phyloP scores from a whole-genome alignment of 2,329 filamentous ascomycete species.

The Arthrobotrys sphaeroides region DNA sequence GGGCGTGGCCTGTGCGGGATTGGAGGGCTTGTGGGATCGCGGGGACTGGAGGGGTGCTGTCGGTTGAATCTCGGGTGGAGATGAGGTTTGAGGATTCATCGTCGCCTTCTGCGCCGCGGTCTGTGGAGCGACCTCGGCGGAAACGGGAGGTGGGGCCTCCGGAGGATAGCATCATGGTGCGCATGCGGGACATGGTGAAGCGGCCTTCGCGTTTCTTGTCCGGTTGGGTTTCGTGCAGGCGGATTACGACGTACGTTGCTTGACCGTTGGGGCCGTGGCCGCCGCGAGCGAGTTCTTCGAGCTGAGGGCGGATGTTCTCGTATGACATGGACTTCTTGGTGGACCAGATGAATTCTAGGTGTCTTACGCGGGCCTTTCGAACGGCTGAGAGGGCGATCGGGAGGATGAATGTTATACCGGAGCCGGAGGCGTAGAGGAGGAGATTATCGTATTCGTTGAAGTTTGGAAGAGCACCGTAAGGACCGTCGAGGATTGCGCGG shows the following conservation, averaged over 20 bases:
- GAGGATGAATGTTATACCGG: slow-evolving; percentile 52
- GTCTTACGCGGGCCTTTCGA: slow-evolving; percentile 44
- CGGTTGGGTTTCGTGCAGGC: slow-evolving; percentile 52
- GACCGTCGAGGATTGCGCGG: slow-evolving; percentile 44
- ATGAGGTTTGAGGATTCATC: slow-evolving; percentile 48
- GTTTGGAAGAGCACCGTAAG: slow-evolving; percentile 51
- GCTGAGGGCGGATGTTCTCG: slow-evolving; percentile 53
- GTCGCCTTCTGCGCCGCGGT: background rate
- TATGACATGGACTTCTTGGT: slow-evolving; percentile 53
- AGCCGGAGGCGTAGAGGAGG: slow-evolving; percentile 48
- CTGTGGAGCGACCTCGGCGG: slow-evolving; percentile 16
- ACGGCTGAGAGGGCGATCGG: slow-evolving; percentile 50
- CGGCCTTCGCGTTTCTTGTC: slow-evolving; percentile 34
- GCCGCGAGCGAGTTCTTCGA: slow-evolving; percentile 51
- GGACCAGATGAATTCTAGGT: slow-evolving; percentile 53
- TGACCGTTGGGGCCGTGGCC: slow-evolving; percentile 42
- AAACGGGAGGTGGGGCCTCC: slow-evolving; percentile 17
- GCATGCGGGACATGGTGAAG: slow-evolving; percentile 46
- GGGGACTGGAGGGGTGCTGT: slow-evolving; percentile 49
- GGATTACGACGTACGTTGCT: slow-evolving; percentile 51
- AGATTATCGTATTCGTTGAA: slow-evolving; percentile 52
- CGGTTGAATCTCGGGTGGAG: slow-evolving; percentile 17
- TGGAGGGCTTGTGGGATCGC: slow-evolving; percentile 29
- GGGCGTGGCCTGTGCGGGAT: slow-evolving; percentile 31
- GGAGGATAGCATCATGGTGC: slow-evolving; percentile 30